A percentile compares a stretch with the other conserved stretches of the same genome.
Evolutionary conservation across 441 rosid genomes (phyloP).

Genomic region (Melastoma candidum): DNA sequence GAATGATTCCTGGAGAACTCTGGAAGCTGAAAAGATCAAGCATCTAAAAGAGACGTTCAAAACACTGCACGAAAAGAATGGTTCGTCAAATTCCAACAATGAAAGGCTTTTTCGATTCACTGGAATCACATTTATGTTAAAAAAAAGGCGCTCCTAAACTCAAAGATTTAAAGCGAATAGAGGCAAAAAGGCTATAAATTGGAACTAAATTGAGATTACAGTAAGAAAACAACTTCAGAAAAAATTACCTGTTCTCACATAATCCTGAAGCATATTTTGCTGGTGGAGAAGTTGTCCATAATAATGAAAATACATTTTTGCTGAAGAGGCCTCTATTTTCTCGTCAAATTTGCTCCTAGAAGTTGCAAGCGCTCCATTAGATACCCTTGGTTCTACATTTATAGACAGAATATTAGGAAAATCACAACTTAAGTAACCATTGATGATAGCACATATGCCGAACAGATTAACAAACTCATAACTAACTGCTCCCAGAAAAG

Average conservation of each 20-base stretch:
- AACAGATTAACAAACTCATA: neutral
- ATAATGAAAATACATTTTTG: constrained; percentile 96
- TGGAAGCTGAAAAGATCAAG: no score
- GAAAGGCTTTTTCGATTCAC: no score
- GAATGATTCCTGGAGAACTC: no score
- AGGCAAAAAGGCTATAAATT: constrained; percentile 2
- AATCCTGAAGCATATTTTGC: constrained; percentile 96
- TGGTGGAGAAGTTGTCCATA: constrained; percentile 92
- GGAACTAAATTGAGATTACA: constrained; percentile 8
- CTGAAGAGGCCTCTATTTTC: constrained; percentile 81
- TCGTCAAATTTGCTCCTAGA: constrained; percentile 68
- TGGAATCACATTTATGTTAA: no score
- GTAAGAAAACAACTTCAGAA: constrained; percentile 16
- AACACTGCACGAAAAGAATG: no score
- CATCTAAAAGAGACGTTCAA: no score
- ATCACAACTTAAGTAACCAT: neutral
- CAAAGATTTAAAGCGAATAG: no score
- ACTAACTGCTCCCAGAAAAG: no score
- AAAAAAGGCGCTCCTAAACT: no score
- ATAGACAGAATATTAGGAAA: constrained; percentile 10
- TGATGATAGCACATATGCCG: neutral
- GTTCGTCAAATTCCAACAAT: no score
- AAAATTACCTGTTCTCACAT: constrained; percentile 81
- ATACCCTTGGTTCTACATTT: constrained; percentile 31
- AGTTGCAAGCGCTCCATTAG: constrained; percentile 43